Evolutionary conservation across 164 flowering plant species (phyloP), one percentile per base, ranked within the genome.

Genomic region (Liquidambar formosana): DNA sequence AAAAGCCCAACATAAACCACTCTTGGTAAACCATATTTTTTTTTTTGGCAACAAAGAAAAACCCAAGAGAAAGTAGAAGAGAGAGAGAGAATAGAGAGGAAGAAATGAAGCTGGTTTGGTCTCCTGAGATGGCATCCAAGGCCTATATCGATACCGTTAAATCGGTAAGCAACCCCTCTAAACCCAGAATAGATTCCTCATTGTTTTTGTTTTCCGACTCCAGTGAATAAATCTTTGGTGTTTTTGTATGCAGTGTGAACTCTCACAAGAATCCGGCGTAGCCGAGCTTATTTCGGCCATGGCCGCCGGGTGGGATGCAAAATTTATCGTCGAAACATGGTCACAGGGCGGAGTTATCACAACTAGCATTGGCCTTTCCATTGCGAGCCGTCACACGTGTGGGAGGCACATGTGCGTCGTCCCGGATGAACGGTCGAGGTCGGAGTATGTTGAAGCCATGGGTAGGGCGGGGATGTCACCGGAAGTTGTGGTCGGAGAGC

Each of bases 361-460:
- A 1, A 82, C 89, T 0, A 94, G 96, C 76, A 22, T 90, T 8
- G 98, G 95, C 0, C 80, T 94, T 0, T 81, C 86, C 0, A 68
- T 87, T 2, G 98, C 98, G 0, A 74, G 84, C 59, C 75, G 75
- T 1, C 95, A 92, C 74, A 80, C 90, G 2, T 57, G 74, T 1
- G 95, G 89, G 0, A 72, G 92, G n/a, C 97, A 94, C 66, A 85
- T 90, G 18, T 89, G 97, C 62, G 61, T 94, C 1, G 96, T 89
- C 12, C 89, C 89, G 4, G 89, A 92, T 47, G 87, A 91, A 51
- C 61, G 60, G 8, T 80, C 97, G 10, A 73, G 83, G 33, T 16
- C 66, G 12, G 93, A 84, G 66, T 94, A 89, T 68, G 33, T 60
- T 0, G 75, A 71, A 4, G 84, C 82, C 33, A 69, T 83, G 83